phyloP scores from a whole-genome alignment of 169 alveolate genomes.

The Plasmodium vinckei region DNA sequence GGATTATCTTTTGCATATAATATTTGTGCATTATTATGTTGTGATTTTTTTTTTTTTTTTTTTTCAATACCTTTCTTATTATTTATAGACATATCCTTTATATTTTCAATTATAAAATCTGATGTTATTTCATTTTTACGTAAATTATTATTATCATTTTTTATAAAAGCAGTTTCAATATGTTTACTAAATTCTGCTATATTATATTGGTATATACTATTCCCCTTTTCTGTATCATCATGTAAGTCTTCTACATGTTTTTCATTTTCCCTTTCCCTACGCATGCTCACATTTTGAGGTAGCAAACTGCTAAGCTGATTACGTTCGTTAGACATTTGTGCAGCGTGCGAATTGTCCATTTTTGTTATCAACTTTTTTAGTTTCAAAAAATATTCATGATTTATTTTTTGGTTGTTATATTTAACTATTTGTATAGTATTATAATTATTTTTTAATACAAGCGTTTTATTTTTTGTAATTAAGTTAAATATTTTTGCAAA shows the following conservation, averaged over 20 bases:
- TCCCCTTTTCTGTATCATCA: too few relatives aligned
- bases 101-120: conserved; percentile 12
- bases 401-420: background rate
- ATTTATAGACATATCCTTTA: background rate
- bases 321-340: too few relatives aligned
- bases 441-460: conserved; percentile 29
- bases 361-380: background rate
- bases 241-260: background rate
- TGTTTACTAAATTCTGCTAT: too few relatives aligned
- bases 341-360: too few relatives aligned
- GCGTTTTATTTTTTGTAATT: conserved; percentile 24
- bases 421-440: conserved; percentile 24
- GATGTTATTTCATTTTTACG: background rate
- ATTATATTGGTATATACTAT: too few relatives aligned
- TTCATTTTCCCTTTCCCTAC: background rate
- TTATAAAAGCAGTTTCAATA: too few relatives aligned
- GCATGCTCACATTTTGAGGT: background rate
- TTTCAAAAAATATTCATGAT: background rate
- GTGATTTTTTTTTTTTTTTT: background rate
- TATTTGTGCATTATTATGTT: conserved; percentile 1
- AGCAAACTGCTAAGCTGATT: background rate
- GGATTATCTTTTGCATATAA: conserved; percentile 16
- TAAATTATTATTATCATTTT: too few relatives aligned
- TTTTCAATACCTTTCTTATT: background rate
- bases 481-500: conserved; percentile 19